Evolutionary conservation across 495 filamentous ascomycete species (phyloP), one percentile per base, ranked within the genome.

Genomic region (Aspergillus sclerotiicarbonarius): DNA sequence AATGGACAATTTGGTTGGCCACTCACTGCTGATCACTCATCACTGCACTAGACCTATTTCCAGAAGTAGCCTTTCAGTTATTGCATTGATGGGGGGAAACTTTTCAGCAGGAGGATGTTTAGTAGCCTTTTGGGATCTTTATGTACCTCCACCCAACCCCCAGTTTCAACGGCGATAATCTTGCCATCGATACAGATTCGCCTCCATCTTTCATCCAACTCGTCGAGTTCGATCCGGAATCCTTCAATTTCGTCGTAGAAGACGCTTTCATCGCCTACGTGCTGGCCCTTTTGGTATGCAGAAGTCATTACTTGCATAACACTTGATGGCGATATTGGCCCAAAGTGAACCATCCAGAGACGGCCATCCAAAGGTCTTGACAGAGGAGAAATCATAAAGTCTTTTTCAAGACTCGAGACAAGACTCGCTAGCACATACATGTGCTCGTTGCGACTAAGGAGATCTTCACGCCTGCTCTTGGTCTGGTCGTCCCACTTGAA

Each of bases 131-230:
- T 54, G 20, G 62, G 16, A 37, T 77, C 76, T 65, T 72, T 80
- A 52, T 62, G 63, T 16, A 95, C 76, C 51, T 85, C 81, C 72
- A 94, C 82, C 83, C 83, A 88, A 7, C 93, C 92, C 0, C 80
- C 84, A 58, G 80, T 62, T 45, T 85, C 84, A 16, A 96, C 67
- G 54, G 79, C 80, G 9, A 96, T 81, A 60, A 96, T 92, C 56
- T 86, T 89, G 12, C 93, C 93, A 74, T 98, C 93, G 20, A 98
- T 76, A 66, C 92, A 98, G 2, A 95, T 82, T 58, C 90, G 83
- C 56, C 92, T 75, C 91, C 91, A 96, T 59, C 83, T 76, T 43
- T 82, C 76, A 45, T 84, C 77, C 13, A 65, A 57, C 62, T 92
- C 87, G 8, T 78, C 56, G 37, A 95, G 84, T 33, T 85, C 77